Evolutionary conservation across 768 basidiomycete genomes (phyloP), one percentile per base, ranked within the genome.

Genomic region (Trametes cinnabarina): DNA sequence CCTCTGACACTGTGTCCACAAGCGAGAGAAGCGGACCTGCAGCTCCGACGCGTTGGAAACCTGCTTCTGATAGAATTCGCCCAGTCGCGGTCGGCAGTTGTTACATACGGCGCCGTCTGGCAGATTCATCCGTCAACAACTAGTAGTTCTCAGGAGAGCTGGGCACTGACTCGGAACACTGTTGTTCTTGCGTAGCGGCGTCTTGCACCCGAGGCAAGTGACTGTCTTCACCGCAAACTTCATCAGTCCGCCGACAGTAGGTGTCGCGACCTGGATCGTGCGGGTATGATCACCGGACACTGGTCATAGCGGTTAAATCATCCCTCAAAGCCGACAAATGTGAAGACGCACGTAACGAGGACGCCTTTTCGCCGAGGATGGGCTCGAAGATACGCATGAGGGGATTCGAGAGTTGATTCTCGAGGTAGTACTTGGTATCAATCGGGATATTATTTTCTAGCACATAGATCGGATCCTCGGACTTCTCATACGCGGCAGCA

Each of bases 1-100:
- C 23, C 97, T 83, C 69, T 99, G 97, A 66, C 97, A 99, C 68
- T 98, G 96, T 1, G 97, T 98, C 97, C 97, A 99, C 22, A 99
- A 72, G 47, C 95, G 83, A 19, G 96, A 90, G 71, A 97, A 98
- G 46, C 91, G 86, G 7, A 95, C 87, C 77, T 99, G 93, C 43
- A 88, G 76, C 20, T 84, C 82, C 0, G 95, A 94, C 0, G 90
- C 84, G 6, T 76, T 75, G 5, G 79, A 57, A 30, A 83, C 73
- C 69, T 98, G 96, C 69, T 94, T 98, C 68, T 94, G 89, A 69
- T 97, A 98, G 44, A 99, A 73, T 66, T 97, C 97, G 17, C 89
- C 87, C 12, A 96, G 82, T 54, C 84, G 81, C 1, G 91, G 85
- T 43, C 86, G 81, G 68, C 97, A 98, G 70, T 98, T 98, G 55